phyloP scores from a whole-genome alignment of 2,329 filamentous ascomycete species.

The Xenosphaeropsis pyriputrescens region DNA sequence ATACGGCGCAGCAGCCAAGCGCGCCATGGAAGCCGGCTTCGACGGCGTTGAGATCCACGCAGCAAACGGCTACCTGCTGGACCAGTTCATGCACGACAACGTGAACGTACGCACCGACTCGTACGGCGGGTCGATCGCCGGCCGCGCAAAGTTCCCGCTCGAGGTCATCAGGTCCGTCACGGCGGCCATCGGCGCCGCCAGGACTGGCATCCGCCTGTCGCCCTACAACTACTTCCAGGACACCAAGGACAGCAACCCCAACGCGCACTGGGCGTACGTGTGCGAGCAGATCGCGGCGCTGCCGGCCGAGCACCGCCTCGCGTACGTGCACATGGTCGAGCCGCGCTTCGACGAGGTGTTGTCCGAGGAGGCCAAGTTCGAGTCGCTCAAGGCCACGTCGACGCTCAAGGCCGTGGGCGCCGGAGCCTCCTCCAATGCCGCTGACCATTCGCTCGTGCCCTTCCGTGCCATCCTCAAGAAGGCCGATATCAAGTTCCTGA shows the following conservation, averaged over 20 bases:
- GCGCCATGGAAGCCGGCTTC: constrained; percentile 24
- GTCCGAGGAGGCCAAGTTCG: constrained; percentile 29
- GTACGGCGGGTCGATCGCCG: constrained; percentile 30
- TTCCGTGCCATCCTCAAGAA: constrained; percentile 32
- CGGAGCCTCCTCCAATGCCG: constrained; percentile 28
- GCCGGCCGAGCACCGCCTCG: constrained; percentile 20
- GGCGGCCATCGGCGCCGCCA: constrained; percentile 30
- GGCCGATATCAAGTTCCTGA: constrained; percentile 32
- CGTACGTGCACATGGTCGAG: constrained; percentile 37
- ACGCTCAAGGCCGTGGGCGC: constrained; percentile 1
- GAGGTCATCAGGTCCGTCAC: constrained; percentile 32
- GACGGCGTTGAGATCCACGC: constrained; percentile 27
- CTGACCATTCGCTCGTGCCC: constrained; percentile 19
- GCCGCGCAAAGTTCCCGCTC: constrained; percentile 30
- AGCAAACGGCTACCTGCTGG: constrained; percentile 32
- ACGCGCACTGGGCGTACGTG: constrained; percentile 26
- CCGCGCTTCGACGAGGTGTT: constrained; percentile 36
- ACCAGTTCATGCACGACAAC: constrained; percentile 36
- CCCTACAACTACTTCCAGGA: constrained; percentile 46
- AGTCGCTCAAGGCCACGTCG: constrained; percentile 22
- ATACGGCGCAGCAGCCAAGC: constrained; percentile 9
- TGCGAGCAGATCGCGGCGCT: constrained; percentile 23
- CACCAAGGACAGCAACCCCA: constrained; percentile 33
- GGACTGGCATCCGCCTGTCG: constrained; percentile 38
- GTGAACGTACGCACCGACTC: constrained; percentile 35